A percentile compares a stretch with the other conserved stretches of the same genome.
These are phyloP conservation scores for Penicillium hesseltinei DNA, from an alignment of 2,329 filamentous ascomycete species.

Conservation along the genomic window DNA sequence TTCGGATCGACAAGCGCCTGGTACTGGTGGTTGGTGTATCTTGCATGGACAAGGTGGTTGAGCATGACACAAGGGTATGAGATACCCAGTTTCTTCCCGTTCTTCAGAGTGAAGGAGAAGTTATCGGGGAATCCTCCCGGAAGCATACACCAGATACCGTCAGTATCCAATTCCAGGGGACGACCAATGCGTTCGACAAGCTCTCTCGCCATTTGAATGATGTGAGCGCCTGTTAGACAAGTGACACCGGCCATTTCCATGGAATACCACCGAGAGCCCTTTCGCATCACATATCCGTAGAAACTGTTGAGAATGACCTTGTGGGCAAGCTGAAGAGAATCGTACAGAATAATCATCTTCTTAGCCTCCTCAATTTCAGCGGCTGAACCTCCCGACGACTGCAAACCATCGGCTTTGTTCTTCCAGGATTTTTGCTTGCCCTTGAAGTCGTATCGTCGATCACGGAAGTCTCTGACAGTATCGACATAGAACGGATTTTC, in stretches of 20 bases:
- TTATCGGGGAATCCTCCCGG: slow-evolving; percentile 96
- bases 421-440: slow-evolving; percentile 99
- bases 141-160: slow-evolving; percentile 99
- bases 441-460: slow-evolving; percentile 97
- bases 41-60: slow-evolving; percentile 91
- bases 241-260: slow-evolving; percentile 99
- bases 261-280: slow-evolving; percentile 97
- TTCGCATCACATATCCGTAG: slow-evolving; percentile 99
- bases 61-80: slow-evolving; percentile 99
- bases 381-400: slow-evolving; percentile 72
- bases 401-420: slow-evolving; percentile 84
- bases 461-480: slow-evolving; percentile 92
- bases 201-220: slow-evolving; percentile 93
- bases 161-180: slow-evolving; percentile 91
- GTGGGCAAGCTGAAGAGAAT: slow-evolving; percentile 93
- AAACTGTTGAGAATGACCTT: slow-evolving; percentile 99
- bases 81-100: slow-evolving; percentile 92
- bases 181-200: slow-evolving; percentile 91
- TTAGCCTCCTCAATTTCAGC: slow-evolving; percentile 87
- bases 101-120: slow-evolving; percentile 89
- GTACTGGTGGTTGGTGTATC: slow-evolving; percentile 97
- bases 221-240: slow-evolving; percentile 90
- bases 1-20: slow-evolving; percentile 78
- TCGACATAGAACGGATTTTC: slow-evolving; percentile 99
- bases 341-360: slow-evolving; percentile 97